Conservation (phyloP, 2,329 filamentous ascomycete species). For the Neurospora sp. region DNA sequence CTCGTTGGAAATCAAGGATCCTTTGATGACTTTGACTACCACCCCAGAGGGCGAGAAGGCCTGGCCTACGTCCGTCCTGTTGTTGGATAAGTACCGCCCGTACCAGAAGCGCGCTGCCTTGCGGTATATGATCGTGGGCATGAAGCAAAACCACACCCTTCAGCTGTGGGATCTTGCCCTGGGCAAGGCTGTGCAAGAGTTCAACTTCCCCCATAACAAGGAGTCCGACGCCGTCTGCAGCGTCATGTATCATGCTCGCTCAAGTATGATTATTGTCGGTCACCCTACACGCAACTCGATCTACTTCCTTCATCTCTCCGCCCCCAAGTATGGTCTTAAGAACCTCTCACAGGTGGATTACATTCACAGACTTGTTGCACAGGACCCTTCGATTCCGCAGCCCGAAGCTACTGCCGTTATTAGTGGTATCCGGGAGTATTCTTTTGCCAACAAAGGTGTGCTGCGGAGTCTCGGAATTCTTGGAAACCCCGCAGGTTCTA, state of each 20-base stretch:
- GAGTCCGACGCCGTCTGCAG: slow-evolving; percentile 98
- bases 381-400: slow-evolving; percentile 64
- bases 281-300: slow-evolving; percentile 96
- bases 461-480: slow-evolving; percentile 88
- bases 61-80: slow-evolving; percentile 90
- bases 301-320: slow-evolving; percentile 93
- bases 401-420: slow-evolving; percentile 95
- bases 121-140: slow-evolving; percentile 91
- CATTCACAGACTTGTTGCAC: slow-evolving; percentile 65
- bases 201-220: slow-evolving; percentile 91
- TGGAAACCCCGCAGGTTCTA: slow-evolving; percentile 54
- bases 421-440: slow-evolving; percentile 92
- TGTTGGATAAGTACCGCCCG: slow-evolving; percentile 91
- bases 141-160: slow-evolving; percentile 98
- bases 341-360: slow-evolving; percentile 81
- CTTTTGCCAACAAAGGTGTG: slow-evolving; percentile 75
- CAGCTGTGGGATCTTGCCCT: slow-evolving; percentile 97
- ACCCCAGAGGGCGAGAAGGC: slow-evolving; percentile 85
- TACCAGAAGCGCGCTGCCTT: slow-evolving; percentile 84
- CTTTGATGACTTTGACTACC: slow-evolving; percentile 77
- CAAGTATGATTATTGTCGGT: slow-evolving; percentile 88
- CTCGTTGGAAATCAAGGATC: slow-evolving; percentile 71
- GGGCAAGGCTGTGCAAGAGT: slow-evolving; percentile 90
- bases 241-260: slow-evolving; percentile 84
- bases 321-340: slow-evolving; percentile 80